Evolutionary conservation across 1,284 basidiomycete genomes (phyloP).

Genomic region (Moesziomyces aphidis): DNA sequence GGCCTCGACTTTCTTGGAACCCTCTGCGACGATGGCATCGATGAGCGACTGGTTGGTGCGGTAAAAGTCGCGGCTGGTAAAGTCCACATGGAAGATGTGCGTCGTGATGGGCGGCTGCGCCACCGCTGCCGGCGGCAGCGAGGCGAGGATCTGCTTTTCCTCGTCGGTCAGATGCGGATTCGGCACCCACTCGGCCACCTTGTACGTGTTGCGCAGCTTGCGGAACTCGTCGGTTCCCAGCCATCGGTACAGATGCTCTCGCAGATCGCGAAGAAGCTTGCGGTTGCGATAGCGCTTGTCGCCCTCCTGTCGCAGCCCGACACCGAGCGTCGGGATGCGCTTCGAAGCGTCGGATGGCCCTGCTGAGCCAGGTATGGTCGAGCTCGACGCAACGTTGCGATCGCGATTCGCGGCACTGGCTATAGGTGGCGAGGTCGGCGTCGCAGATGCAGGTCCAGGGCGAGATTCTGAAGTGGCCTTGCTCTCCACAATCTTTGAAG

Average conservation of each 20-base stretch:
- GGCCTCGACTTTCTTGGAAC: slow-evolving; percentile 41
- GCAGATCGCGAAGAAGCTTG: slow-evolving; percentile 51
- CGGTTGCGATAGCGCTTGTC: slow-evolving; percentile 55
- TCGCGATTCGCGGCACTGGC: slow-evolving; percentile 3
- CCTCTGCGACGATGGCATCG: slow-evolving; percentile 48
- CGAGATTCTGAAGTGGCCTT: not conserved
- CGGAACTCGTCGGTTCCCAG: slow-evolving; percentile 54
- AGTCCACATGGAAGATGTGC: slow-evolving; percentile 54
- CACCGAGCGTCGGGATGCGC: slow-evolving; percentile 44
- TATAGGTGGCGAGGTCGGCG: slow-evolving; percentile 6
- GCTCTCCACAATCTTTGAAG: slow-evolving; percentile 1
- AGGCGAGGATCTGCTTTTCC: slow-evolving; percentile 41
- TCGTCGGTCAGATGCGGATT: slow-evolving; percentile 43
- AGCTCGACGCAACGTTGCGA: slow-evolving; percentile 5
- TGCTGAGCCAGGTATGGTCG: slow-evolving; percentile 11
- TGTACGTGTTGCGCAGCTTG: slow-evolving; percentile 49
- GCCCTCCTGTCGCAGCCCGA: slow-evolving; percentile 48
- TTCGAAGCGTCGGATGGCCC: slow-evolving; percentile 20
- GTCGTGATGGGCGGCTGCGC: slow-evolving; percentile 49
- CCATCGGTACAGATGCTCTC: slow-evolving; percentile 55
- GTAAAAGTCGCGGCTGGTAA: slow-evolving; percentile 49
- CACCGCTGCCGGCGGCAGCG: slow-evolving; percentile 30
- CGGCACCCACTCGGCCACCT: slow-evolving; percentile 51
- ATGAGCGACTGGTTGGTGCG: slow-evolving; percentile 51
- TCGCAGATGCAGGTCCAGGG: slow-evolving; percentile 3